A percentile compares a stretch with the other conserved stretches of the same genome.
Conservation (phyloP, 306 rosid genomes). For the Datisca glomerata region DNA sequence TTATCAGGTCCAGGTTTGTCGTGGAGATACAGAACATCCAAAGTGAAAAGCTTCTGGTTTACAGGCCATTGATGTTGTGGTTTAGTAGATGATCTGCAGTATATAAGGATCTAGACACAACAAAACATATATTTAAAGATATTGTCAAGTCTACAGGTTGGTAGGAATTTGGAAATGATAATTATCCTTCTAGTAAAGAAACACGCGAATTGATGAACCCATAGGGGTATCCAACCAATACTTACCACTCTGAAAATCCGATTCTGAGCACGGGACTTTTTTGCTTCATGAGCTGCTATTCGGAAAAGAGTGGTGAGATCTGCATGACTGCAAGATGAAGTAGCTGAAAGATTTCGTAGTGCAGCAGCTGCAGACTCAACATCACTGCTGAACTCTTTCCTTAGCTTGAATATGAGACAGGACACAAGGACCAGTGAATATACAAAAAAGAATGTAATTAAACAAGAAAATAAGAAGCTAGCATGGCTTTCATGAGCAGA, state of each 20-base stretch:
- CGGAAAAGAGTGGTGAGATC: slow-evolving; percentile 77
- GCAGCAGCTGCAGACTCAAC: slow-evolving; percentile 55
- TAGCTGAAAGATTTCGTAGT: slow-evolving; percentile 37
- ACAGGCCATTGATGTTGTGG: slow-evolving; percentile 76
- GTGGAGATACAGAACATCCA: slow-evolving; percentile 90
- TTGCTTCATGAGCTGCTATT: slow-evolving; percentile 76
- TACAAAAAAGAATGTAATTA: background rate
- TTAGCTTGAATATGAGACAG: slow-evolving; percentile 27
- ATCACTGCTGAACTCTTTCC: slow-evolving; percentile 74
- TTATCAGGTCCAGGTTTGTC: slow-evolving; percentile 95
- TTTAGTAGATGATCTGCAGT: slow-evolving; percentile 64
- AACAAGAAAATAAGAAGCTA: background rate
- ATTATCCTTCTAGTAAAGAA: background rate
- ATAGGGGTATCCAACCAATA: too few relatives aligned
- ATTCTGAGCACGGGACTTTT: slow-evolving; percentile 52
- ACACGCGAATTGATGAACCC: background rate
- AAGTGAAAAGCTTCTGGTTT: slow-evolving; percentile 63
- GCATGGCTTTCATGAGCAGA: background rate
- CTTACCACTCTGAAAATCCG: slow-evolving; percentile 78
- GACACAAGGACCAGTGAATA: background rate
- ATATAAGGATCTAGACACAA: slow-evolving; percentile 54
- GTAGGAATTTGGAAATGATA: background rate
- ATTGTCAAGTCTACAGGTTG: background rate
- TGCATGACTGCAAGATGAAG: slow-evolving; percentile 43
- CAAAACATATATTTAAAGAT: slow-evolving; percentile 3